Conservation (phyloP, 805 yeast genomes). For the Zygosaccharomyces kombuchaensis region DNA sequence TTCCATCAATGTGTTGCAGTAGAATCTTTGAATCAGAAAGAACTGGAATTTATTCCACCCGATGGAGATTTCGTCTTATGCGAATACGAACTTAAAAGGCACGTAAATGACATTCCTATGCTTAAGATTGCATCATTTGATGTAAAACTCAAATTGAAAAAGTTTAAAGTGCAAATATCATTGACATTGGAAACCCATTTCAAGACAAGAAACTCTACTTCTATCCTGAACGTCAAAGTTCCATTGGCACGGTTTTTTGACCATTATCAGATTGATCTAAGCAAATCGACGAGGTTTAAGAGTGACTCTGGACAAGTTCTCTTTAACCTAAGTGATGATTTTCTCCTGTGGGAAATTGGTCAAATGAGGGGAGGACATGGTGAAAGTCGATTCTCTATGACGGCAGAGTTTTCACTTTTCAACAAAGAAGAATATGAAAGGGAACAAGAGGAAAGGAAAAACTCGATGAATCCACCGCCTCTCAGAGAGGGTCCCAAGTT, state of each 20-base stretch:
- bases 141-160: conserved; percentile 25
- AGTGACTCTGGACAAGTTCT: conserved; percentile 67
- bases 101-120: conserved; percentile 38
- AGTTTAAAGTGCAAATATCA: conserved; percentile 24
- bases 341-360: conserved; percentile 68
- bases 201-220: conserved; percentile 34
- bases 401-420: conserved; percentile 45
- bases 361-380: conserved; percentile 56
- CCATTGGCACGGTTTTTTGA: conserved; percentile 32
- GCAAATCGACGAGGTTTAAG: conserved; percentile 58
- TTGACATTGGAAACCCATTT: conserved; percentile 32
- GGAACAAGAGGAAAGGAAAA: conserved; percentile 24
- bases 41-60: conserved; percentile 80
- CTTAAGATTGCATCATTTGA: conserved; percentile 27
- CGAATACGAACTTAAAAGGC: conserved; percentile 35
- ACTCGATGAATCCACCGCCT: conserved; percentile 39
- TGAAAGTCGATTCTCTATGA: conserved; percentile 46
- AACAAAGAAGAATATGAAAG: conserved; percentile 26
- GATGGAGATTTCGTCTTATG: conserved; percentile 75
- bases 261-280: conserved; percentile 42
- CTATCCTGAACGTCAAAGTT: conserved; percentile 31
- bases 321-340: conserved; percentile 65
- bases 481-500: conserved; percentile 32
- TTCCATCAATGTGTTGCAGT: conserved; percentile 88
- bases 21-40: conserved; percentile 42